Evolutionary conservation across 2,329 filamentous ascomycete species (phyloP).

Genomic region (Fusarium circinatum): DNA sequence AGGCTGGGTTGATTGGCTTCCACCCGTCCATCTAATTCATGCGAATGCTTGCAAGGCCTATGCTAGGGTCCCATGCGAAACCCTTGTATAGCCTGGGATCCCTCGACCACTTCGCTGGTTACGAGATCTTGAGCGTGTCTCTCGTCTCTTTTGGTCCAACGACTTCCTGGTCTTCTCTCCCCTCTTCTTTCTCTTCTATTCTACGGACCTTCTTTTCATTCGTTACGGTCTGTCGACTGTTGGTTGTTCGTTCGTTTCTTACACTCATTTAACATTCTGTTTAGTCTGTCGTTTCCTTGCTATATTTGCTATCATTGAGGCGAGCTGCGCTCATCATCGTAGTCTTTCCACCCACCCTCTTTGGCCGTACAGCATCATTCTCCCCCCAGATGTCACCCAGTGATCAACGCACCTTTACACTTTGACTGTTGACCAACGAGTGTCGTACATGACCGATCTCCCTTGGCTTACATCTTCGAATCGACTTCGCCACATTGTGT

Average conservation of each 20-base stretch:
- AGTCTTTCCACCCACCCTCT: slow-evolving; percentile 25
- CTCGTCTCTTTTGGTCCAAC: slow-evolving; percentile 23
- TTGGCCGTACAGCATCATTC: slow-evolving; percentile 1
- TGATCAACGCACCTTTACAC: slow-evolving; percentile 25
- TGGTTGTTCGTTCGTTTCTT: slow-evolving; percentile 35
- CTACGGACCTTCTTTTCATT: slow-evolving; percentile 9
- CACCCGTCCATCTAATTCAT: slow-evolving; percentile 32
- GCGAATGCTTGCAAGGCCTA: slow-evolving; percentile 35
- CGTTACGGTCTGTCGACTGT: slow-evolving; percentile 24
- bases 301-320: slow-evolving; percentile 31
- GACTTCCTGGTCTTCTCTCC: slow-evolving; percentile 22
- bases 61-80: slow-evolving; percentile 20
- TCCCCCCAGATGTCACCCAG: background rate
- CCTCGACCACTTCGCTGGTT: slow-evolving; percentile 30
- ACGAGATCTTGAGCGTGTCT: slow-evolving; percentile 26
- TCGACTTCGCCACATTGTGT: slow-evolving; percentile 17
- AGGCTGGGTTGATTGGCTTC: slow-evolving; percentile 30
- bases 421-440: slow-evolving; percentile 32
- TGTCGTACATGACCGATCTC: slow-evolving; percentile 30
- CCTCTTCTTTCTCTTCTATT: slow-evolving; percentile 25
- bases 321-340: slow-evolving; percentile 41
- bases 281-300: slow-evolving; percentile 22
- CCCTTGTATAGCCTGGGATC: slow-evolving; percentile 26
- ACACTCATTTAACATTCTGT: slow-evolving; percentile 19
- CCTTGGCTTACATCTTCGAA: slow-evolving; percentile 8